Conservation (phyloP, 371 early-diverging fungal genomes). For the Mortierella sp. region DNA sequence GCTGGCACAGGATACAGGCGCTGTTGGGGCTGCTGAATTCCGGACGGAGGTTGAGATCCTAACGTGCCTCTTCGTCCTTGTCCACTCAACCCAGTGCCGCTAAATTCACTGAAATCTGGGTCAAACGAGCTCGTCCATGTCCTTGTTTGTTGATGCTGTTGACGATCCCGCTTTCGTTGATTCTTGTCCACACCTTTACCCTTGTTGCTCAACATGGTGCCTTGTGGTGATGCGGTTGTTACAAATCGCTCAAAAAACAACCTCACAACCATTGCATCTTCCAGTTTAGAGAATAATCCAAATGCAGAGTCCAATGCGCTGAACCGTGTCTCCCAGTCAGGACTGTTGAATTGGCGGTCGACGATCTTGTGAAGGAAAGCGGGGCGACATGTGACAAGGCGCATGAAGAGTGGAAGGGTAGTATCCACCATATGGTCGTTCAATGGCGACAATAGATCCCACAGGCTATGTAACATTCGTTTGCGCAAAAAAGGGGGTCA, state of each 20-base stretch:
- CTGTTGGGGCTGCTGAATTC: slow-evolving; percentile 1
- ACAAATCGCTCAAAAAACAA: slow-evolving; percentile 29
- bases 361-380: slow-evolving; percentile 26
- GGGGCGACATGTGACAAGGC: slow-evolving; percentile 15
- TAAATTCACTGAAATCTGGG: slow-evolving; percentile 10
- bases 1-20: neutral
- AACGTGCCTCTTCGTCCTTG: neutral
- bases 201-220: slow-evolving; percentile 26
- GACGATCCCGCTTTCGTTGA: slow-evolving; percentile 13
- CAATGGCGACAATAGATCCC: slow-evolving; percentile 43
- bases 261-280: slow-evolving; percentile 31
- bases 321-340: slow-evolving; percentile 46
- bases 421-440: slow-evolving; percentile 44
- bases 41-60: neutral
- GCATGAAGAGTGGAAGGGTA: slow-evolving; percentile 39
- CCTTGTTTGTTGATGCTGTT: slow-evolving; percentile 2
- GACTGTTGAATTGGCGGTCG: slow-evolving; percentile 14
- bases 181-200: slow-evolving; percentile 26
- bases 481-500: neutral
- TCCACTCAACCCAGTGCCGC: slow-evolving; percentile 16
- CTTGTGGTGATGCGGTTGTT: neutral
- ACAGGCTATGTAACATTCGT: slow-evolving; percentile 18
- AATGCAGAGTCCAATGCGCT: slow-evolving; percentile 36
- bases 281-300: slow-evolving; percentile 49
- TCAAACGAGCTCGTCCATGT: slow-evolving; percentile 13